Conservation (phyloP, 2,329 filamentous ascomycete genomes). For the Curvularia eragrostidis region DNA sequence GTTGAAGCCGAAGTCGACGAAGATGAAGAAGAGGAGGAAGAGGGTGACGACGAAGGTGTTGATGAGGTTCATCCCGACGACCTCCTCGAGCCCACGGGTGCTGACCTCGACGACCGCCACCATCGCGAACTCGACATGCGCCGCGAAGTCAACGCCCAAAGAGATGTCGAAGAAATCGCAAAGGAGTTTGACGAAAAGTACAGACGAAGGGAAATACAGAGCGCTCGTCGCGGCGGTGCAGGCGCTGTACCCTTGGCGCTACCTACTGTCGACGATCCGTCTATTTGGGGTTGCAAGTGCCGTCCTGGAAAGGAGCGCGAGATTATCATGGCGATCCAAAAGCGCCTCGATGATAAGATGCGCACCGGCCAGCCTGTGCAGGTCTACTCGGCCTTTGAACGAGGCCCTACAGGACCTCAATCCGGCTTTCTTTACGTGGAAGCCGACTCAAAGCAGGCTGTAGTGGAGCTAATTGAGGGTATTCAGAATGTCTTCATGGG, state of each 20-base stretch:
- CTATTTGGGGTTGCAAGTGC: slow-evolving; percentile 92
- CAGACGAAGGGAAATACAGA: slow-evolving; percentile 66
- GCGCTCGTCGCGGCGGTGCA: slow-evolving; percentile 38
- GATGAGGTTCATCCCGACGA: slow-evolving; percentile 92
- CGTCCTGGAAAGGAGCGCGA: slow-evolving; percentile 96
- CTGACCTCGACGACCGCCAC: slow-evolving; percentile 85
- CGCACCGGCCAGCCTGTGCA: slow-evolving; percentile 80
- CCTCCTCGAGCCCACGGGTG: slow-evolving; percentile 76
- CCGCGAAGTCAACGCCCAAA: slow-evolving; percentile 82
- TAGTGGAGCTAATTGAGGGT: slow-evolving; percentile 80
- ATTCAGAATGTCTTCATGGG: slow-evolving; percentile 90
- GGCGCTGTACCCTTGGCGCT: slow-evolving; percentile 67
- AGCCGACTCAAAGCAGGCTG: slow-evolving; percentile 84
- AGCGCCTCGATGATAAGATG: slow-evolving; percentile 80
- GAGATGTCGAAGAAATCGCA: slow-evolving; percentile 94
- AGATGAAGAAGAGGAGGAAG: slow-evolving; percentile 81
- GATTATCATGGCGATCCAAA: slow-evolving; percentile 85
- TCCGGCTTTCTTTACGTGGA: slow-evolving; percentile 96
- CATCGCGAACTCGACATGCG: slow-evolving; percentile 94
- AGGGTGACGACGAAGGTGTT: slow-evolving; percentile 82
- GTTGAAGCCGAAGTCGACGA: slow-evolving; percentile 97
- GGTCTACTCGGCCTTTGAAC: slow-evolving; percentile 91
- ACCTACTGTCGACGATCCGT: slow-evolving; percentile 92
- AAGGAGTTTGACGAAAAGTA: slow-evolving; percentile 83
- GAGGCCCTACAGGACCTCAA: slow-evolving; percentile 76